Percentiles rank a stretch among this genome's conserved stretches.
These are phyloP conservation scores for Monascus purpureus DNA, from an alignment of 495 filamentous ascomycete genomes.

Conservation along the genomic window DNA sequence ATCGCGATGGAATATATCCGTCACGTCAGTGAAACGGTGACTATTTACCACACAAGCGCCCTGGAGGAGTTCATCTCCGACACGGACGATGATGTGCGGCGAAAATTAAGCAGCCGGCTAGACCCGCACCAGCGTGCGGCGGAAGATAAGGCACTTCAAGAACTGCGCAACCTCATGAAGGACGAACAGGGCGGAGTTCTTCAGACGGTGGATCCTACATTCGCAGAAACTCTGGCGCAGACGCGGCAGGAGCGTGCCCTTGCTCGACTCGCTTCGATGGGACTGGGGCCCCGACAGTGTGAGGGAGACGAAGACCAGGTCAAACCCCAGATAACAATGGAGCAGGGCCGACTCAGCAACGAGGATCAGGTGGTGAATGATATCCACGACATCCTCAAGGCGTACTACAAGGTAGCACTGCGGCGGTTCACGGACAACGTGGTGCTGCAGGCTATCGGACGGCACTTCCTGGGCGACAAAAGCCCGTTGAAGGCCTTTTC, in stretches of 20 bases:
- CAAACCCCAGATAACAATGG: not conserved
- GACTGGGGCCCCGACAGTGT: too few relatives aligned
- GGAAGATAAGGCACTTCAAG: not conserved
- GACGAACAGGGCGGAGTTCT: conserved; percentile 22
- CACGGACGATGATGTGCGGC: conserved; percentile 2
- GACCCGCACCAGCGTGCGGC: not conserved
- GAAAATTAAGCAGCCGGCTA: conserved; percentile 1
- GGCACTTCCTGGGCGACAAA: not conserved
- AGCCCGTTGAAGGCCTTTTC: conserved; percentile 2
- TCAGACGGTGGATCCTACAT: conserved; percentile 23
- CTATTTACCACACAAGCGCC: conserved; percentile 1
- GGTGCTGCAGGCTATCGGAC: conserved; percentile 5
- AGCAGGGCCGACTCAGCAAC: conserved; percentile 8
- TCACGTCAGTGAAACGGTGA: conserved; percentile 2
- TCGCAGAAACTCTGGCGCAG: conserved; percentile 13
- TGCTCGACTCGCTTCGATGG: conserved; percentile 1
- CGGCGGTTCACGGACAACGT: conserved; percentile 19
- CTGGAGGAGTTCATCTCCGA: conserved; percentile 4
- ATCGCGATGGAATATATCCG: conserved; percentile 14
- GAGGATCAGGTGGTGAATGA: conserved; percentile 21
- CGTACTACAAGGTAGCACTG: conserved; percentile 24
- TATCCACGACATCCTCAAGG: conserved; percentile 25
- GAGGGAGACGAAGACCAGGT: not conserved
- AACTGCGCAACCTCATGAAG: conserved; percentile 9
- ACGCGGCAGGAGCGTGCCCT: conserved; percentile 11